A percentile compares a stretch with the other conserved stretches of the same genome.
phyloP scores from a whole-genome alignment of 2,329 filamentous ascomycete species.

The Fusarium sp. region DNA sequence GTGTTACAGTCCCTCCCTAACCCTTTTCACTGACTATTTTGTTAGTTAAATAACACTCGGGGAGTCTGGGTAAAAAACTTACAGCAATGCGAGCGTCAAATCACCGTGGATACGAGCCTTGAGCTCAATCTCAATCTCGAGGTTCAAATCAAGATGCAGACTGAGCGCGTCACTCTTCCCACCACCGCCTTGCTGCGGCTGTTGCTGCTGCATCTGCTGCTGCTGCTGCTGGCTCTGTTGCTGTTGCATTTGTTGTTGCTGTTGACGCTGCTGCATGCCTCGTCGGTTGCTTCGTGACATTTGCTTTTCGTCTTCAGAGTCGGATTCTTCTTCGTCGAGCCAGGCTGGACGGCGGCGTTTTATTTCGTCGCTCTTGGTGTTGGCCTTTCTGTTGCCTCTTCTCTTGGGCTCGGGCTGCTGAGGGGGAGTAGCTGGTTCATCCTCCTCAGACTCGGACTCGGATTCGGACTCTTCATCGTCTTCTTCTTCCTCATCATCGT shows the following conservation, averaged over 20 bases:
- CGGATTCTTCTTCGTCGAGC: constrained; percentile 41
- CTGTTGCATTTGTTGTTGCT: constrained; percentile 30
- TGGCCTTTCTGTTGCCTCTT: constrained; percentile 4
- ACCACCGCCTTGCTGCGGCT: too few species aligned
- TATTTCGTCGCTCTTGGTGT: constrained; percentile 21
- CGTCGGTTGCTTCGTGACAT: constrained; percentile 4
- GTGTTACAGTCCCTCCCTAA: constrained; percentile 17
- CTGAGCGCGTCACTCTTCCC: too few species aligned
- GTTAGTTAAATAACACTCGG: constrained; percentile 11
- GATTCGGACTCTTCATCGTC: constrained; percentile 26
- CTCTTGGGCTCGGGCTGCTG: constrained; percentile 26
- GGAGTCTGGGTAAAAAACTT: constrained; percentile 41
- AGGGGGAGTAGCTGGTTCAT: constrained; percentile 42
- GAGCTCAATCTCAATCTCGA: constrained; percentile 86
- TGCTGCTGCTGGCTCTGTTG: constrained; percentile 34
- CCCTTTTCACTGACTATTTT: constrained; percentile 38
- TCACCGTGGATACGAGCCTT: constrained; percentile 90
- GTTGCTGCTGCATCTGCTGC: constrained; percentile 22
- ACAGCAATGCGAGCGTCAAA: constrained; percentile 78
- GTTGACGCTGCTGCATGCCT: constrained; percentile 9
- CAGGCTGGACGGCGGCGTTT: constrained; percentile 35
- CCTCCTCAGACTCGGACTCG: constrained; percentile 38
- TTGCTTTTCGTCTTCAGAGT: constrained; percentile 27
- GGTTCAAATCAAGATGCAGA: constrained; percentile 51
- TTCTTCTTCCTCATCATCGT: constrained; percentile 33